phyloP scores from a whole-genome alignment of 768 basidiomycete genomes.

The Candolleomyces aberdarensis region DNA sequence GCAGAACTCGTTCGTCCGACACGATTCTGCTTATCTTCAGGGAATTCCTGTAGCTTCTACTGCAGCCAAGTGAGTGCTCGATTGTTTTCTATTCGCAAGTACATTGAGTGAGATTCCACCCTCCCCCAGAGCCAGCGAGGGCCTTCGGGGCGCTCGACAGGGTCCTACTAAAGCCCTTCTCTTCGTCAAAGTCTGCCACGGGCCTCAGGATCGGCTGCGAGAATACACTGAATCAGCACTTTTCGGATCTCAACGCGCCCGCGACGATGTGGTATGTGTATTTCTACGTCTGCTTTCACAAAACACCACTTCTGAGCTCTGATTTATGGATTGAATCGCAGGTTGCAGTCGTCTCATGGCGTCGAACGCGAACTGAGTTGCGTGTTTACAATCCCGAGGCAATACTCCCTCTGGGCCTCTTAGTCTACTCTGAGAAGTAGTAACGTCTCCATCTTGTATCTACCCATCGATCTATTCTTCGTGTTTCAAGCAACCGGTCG shows the following conservation, averaged over 20 bases:
- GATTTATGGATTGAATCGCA: background rate
- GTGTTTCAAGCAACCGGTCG: too few relatives aligned
- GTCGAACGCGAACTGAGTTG: background rate
- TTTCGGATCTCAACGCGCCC: background rate
- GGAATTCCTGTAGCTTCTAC: background rate
- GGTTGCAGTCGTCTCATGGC: background rate
- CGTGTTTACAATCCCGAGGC: background rate
- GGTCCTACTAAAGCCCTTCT: slow-evolving; percentile 10
- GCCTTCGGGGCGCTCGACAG: background rate
- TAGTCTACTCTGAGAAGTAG: background rate
- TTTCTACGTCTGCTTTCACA: background rate
- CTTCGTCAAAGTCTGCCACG: slow-evolving; percentile 5
- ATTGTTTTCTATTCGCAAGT: background rate
- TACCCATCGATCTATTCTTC: too few relatives aligned
- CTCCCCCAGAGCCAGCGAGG: background rate
- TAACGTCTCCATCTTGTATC: background rate
- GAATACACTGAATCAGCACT: background rate
- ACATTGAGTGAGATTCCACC: background rate
- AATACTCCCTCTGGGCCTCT: background rate
- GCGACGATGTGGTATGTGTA: background rate
- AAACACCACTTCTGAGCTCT: background rate
- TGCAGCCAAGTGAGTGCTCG: background rate
- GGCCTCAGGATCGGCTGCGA: background rate
- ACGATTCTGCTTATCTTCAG: background rate
- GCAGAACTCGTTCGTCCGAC: background rate